A percentile compares a stretch with the other conserved stretches of the same genome.
These are phyloP conservation scores for Clonostachys byssicola DNA, from an alignment of 2,329 filamentous ascomycete species.

Conservation along the genomic window DNA sequence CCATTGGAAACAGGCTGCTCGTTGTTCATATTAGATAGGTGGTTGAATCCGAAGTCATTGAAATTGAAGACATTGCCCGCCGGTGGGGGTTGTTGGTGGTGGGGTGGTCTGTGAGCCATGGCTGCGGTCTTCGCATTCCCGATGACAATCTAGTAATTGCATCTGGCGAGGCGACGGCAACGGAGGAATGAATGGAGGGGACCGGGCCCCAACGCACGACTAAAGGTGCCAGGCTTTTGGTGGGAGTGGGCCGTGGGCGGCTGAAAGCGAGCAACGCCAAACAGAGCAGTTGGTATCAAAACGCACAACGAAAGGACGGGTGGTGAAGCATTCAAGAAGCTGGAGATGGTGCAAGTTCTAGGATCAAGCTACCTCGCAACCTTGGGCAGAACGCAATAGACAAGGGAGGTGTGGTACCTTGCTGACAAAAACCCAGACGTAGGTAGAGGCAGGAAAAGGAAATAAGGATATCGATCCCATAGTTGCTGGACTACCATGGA, in stretches of 20 bases:
- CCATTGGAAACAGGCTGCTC: slow-evolving; percentile 5
- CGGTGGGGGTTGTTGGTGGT: slow-evolving; percentile 11
- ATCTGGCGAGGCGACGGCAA: slow-evolving; percentile 8
- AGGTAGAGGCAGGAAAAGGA: no score
- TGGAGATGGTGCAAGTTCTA: neutral
- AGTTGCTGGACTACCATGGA: no score
- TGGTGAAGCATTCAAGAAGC: neutral
- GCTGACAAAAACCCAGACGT: no score
- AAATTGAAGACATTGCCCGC: slow-evolving; percentile 13
- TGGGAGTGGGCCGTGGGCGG: no score
- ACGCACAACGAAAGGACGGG: neutral
- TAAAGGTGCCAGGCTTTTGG: neutral
- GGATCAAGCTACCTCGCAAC: no score
- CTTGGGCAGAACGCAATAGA: neutral
- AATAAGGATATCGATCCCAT: no score
- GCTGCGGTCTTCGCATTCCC: slow-evolving; percentile 14
- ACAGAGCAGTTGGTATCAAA: neutral
- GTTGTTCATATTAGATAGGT: slow-evolving; percentile 16
- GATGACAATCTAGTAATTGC: slow-evolving; percentile 12
- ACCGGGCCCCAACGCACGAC: neutral
- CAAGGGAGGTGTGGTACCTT: no score
- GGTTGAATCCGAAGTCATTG: slow-evolving; percentile 13
- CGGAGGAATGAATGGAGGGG: neutral
- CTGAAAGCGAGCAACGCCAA: neutral
- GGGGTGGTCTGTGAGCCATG: slow-evolving; percentile 29